Percentiles rank a stretch among this genome's conserved stretches.
These are phyloP conservation scores for Mortierella antarctica DNA, from an alignment of 192 early-diverging fungal genomes.

Conservation along the genomic window DNA sequence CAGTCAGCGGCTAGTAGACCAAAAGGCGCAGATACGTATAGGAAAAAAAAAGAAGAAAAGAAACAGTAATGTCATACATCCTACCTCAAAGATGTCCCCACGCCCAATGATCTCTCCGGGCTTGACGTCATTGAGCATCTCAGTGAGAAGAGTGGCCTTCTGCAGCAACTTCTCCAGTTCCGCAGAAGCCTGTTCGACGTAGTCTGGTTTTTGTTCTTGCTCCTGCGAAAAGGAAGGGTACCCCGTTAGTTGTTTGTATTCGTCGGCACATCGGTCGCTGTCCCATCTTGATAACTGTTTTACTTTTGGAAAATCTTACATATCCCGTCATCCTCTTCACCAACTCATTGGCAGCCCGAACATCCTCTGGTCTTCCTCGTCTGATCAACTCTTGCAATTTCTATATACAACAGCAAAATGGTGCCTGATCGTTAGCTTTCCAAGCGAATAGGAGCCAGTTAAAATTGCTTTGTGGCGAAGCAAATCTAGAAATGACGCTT, in stretches of 20 bases:
- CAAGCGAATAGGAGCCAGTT: too few species aligned
- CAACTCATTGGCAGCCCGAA: conserved; percentile 95
- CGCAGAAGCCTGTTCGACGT: conserved; percentile 82
- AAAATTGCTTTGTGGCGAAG: neutral
- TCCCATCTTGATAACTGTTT: neutral
- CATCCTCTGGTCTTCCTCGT: conserved; percentile 90
- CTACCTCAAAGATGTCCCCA: conserved; percentile 63
- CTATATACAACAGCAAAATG: conserved; percentile 32
- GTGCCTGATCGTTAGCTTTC: neutral
- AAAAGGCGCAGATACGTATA: neutral
- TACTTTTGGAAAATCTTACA: conserved; percentile 55
- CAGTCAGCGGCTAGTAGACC: too few species aligned
- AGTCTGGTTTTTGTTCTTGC: conserved; percentile 78
- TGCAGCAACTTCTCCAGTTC: conserved; percentile 87
- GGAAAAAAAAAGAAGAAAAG: neutral
- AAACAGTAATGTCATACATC: neutral
- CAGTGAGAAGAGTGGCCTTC: conserved; percentile 78
- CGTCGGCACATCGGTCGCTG: neutral
- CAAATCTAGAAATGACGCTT: conserved; percentile 22
- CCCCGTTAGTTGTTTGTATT: neutral
- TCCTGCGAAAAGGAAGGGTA: conserved; percentile 51
- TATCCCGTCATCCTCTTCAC: conserved; percentile 99
- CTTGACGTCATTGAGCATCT: conserved; percentile 81
- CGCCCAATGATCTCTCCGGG: conserved; percentile 62
- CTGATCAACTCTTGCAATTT: conserved; percentile 98